A percentile compares a stretch with the other conserved stretches of the same genome.
phyloP scores from a whole-genome alignment of 2,329 filamentous ascomycete species.

The Leptographium wingfieldii region DNA sequence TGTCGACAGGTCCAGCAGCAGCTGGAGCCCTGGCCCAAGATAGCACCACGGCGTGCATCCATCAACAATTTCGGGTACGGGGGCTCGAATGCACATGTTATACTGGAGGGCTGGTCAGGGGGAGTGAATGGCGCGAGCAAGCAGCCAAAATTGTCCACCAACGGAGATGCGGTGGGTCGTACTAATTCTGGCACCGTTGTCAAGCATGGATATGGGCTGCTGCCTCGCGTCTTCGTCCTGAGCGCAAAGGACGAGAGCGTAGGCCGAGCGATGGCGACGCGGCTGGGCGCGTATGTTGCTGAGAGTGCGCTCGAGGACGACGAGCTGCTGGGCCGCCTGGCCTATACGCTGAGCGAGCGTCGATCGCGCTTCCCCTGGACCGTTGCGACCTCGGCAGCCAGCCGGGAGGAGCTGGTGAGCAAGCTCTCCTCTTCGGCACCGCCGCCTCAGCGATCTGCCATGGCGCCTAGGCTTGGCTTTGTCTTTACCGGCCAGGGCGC shows the following conservation, averaged over 20 bases:
- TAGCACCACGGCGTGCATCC: conserved; percentile 16
- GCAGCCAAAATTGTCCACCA: neutral
- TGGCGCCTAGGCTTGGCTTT: conserved; percentile 3
- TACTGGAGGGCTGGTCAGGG: conserved; percentile 4
- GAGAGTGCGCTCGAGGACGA: neutral
- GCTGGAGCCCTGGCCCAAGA: neutral
- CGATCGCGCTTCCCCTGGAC: conserved; percentile 6
- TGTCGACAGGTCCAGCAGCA: neutral
- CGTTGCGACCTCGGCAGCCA: neutral
- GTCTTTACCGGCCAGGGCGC: conserved; percentile 20
- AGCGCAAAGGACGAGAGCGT: conserved; percentile 7
- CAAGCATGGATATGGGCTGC: neutral
- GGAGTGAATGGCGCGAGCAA: conserved; percentile 21
- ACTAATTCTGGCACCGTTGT: neutral
- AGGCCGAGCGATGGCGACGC: conserved; percentile 1
- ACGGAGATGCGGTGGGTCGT: neutral
- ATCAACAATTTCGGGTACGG: conserved; percentile 35
- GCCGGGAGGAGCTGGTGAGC: neutral
- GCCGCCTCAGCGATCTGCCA: too few relatives aligned
- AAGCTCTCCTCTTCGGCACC: neutral
- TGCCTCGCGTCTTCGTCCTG: conserved; percentile 24
- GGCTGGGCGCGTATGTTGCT: neutral
- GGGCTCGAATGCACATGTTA: conserved; percentile 15
- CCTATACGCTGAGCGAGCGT: conserved; percentile 20
- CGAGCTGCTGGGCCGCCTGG: conserved; percentile 4